Percentiles rank a stretch among this genome's conserved stretches.
These are phyloP conservation scores for Jackrogersella minutella DNA, from an alignment of 495 filamentous ascomycete genomes.

Conservation along the genomic window DNA sequence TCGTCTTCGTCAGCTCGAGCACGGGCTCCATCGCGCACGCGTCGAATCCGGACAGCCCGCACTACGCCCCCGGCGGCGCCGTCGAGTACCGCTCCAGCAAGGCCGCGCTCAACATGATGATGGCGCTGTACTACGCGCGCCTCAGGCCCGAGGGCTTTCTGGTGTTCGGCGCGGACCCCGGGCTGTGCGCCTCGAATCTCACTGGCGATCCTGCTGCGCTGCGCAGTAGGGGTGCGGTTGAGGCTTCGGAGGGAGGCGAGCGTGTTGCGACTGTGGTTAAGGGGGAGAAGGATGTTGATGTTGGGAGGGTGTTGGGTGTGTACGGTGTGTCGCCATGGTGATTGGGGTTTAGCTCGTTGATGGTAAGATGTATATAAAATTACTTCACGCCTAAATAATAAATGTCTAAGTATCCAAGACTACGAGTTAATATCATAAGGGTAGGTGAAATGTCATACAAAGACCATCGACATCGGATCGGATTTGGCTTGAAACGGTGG, in stretches of 20 bases:
- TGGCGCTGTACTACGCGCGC: conserved; percentile 24
- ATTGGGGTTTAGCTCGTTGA: too few species aligned
- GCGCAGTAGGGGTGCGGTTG: conserved; percentile 38
- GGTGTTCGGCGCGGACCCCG: conserved; percentile 31
- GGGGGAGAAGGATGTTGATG: conserved; percentile 44
- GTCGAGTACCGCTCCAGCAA: conserved; percentile 46
- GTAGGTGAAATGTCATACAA: too few species aligned
- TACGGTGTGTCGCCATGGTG: conserved; percentile 43
- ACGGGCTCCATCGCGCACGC: conserved; percentile 49
- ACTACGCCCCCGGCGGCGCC: conserved; percentile 18
- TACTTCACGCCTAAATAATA: too few species aligned
- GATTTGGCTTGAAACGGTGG: too few species aligned
- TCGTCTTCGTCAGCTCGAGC: conserved; percentile 40
- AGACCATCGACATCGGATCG: too few species aligned
- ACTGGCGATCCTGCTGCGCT: conserved; percentile 33
- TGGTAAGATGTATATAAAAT: too few species aligned
- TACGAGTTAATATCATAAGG: too few species aligned
- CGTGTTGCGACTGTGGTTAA: conserved; percentile 42
- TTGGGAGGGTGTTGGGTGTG: conserved; percentile 40
- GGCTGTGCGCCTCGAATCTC: conserved; percentile 23
- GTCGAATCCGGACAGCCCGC: conserved; percentile 13
- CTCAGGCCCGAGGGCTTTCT: conserved; percentile 25
- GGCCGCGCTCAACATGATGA: conserved; percentile 55
- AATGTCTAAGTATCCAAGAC: too few species aligned
- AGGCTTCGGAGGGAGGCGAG: conserved; percentile 42